Conservation (phyloP, 2,329 filamentous ascomycete species). For the Ophiocordyceps camponoti-leonardi region DNA sequence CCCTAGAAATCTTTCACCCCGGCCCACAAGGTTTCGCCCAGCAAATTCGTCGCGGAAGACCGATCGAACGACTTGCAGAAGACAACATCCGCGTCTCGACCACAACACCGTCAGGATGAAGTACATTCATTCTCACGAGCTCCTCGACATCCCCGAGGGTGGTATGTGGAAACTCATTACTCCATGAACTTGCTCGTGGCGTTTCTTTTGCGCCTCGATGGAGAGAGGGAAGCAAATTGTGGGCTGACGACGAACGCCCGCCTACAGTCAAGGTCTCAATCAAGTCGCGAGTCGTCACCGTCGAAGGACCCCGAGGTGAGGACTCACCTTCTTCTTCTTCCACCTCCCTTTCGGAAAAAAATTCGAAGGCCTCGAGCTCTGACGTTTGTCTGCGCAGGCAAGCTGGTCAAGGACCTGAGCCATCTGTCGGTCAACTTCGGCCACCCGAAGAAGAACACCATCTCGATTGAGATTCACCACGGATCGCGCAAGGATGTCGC, state of each 20-base stretch:
- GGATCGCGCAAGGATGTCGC: constrained; percentile 95
- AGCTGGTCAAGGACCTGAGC: constrained; percentile 91
- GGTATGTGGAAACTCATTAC: constrained; percentile 44
- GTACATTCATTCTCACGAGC: constrained; percentile 98
- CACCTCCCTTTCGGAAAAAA: neutral
- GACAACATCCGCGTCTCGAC: constrained; percentile 5
- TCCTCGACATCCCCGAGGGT: constrained; percentile 88
- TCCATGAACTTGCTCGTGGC: neutral
- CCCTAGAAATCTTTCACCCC: constrained; percentile 24
- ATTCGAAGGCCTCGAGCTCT: too few species aligned
- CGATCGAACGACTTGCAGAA: neutral
- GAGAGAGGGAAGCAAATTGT: neutral
- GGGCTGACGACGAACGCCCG: constrained; percentile 12
- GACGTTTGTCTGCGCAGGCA: constrained; percentile 37
- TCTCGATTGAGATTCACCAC: constrained; percentile 98
- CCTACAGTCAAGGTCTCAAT: constrained; percentile 85
- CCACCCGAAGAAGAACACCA: constrained; percentile 65
- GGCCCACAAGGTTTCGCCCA: constrained; percentile 24
- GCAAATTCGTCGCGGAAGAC: constrained; percentile 5
- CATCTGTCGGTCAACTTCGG: constrained; percentile 95
- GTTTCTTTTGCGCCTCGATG: neutral
- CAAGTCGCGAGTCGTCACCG: constrained; percentile 90
- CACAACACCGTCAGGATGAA: constrained; percentile 74
- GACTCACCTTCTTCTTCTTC: constrained; percentile 2
- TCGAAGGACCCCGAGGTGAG: constrained; percentile 87